Evolutionary conservation across 2,329 filamentous ascomycete genomes (phyloP), one percentile per base, ranked within the genome.

Genomic region (Eutypella sp.): DNA sequence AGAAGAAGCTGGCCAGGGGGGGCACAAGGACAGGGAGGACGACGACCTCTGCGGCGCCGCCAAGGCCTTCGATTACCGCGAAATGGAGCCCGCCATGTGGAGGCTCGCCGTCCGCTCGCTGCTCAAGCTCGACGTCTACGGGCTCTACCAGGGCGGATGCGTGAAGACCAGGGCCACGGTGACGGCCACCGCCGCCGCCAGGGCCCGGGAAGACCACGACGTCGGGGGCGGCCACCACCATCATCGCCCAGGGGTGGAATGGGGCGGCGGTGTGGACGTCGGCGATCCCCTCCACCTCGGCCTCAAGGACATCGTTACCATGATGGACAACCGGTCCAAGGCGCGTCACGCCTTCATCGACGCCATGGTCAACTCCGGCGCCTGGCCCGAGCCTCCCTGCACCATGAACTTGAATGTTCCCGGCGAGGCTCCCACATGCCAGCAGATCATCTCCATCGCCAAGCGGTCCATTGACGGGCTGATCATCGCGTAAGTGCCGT

Each of bases 101-200:
- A 67, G 78, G 29, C 65, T 69, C 7, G 69, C 70, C 2, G 70
- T 82, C 34, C 69, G 79, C 13, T 74, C 74, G 2, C 63, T 84
- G 46, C 62, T 84, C 16, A 73, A 72, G 47, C 54, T 76, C 11
- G 80, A 84, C 54, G 72, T 84, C 7, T 81, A 83, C 57, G 80
- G 80, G 0, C 56, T 77, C 23, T 54, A 53, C 27, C 41, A 20
- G 10, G 46, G 47, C n/a, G 25, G n/a, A 5, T 37, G 42, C 24
- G 20, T 45, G 15, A 24, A 20, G 15, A 41, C 33, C 4, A 8
- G 10, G 27, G n/a, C n/a, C n/a, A n/a, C n/a, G n/a, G n/a, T n/a
- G n/a, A n/a, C n/a, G n/a, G 24, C 39, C 56, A 60, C 11, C 54
- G 56, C 19, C 42, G 49, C 8, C 31, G 0, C 15, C 31, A 7